Evolutionary conservation across 768 basidiomycete genomes (phyloP), one percentile per base, ranked within the genome.

Genomic region (Tylopilus rubrobrunneus): DNA sequence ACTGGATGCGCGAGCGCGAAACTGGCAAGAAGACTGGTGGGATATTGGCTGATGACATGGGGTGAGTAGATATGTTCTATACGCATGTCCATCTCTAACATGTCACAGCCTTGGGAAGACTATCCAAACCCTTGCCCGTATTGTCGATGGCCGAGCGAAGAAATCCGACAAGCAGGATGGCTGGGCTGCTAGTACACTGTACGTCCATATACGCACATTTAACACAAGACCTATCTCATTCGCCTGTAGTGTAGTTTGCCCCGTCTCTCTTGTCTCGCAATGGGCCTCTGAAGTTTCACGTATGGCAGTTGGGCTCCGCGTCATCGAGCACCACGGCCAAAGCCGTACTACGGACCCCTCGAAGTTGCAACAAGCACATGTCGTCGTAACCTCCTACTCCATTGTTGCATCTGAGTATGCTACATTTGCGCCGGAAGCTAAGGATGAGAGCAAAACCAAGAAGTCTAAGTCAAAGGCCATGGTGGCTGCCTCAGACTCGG

Each of bases 21-120:
- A 69, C 77, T 8, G 85, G 82, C 31, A 91, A 90, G 70, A 83
- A 86, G 60, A 74, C 63, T 7, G 95, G 96, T 1, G 96, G 96
- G 0, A 93, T 98, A 59, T 73, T 97, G 14, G 93, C 93, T 5
- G 94, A 98, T 67, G 90, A 90, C 63, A 91, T 91, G 87, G 89
- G 88, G 88, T 87, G 61, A 46, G 76, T 60, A 21, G 1, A 11
- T 3, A 10, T 28, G 8, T 31, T 31, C n/a, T 51, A 12, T 23
- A 17, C 29, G 14, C 4, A 7, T 9, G 19, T 48, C 31, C 15
- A 2, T 41, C 10, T 48, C 56, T 67, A 36, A 67, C n/a, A 7
- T 23, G 11, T 33, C 19, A 7, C 49, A 89, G 87, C 55, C 76
- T 91, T 1, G 89, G 89, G 1, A 92, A 94, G 73, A 99, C 97